These are phyloP conservation scores for Aurifilum marmelostoma DNA, from an alignment of 2,329 filamentous ascomycete species.

Conservation along the genomic window DNA sequence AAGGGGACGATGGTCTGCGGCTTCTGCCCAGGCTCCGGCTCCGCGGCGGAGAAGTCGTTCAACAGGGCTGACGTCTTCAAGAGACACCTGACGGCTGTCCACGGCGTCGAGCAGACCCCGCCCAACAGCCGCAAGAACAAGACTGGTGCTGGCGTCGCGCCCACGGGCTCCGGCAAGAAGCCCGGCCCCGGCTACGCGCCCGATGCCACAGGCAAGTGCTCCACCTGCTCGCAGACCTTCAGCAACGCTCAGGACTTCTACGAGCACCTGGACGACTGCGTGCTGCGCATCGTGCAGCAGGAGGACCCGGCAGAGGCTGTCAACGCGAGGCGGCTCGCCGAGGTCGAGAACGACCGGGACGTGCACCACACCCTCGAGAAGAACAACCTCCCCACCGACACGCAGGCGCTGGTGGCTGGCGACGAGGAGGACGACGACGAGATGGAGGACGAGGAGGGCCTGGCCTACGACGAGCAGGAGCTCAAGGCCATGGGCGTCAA, in stretches of 20 bases:
- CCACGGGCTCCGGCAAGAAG: constrained; percentile 59
- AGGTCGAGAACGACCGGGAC: constrained; percentile 66
- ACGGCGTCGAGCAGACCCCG: constrained; percentile 89
- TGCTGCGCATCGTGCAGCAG: constrained; percentile 71
- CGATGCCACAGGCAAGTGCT: constrained; percentile 91
- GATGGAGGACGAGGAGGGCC: constrained; percentile 61
- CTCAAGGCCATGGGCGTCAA: constrained; percentile 48
- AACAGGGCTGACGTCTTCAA: constrained; percentile 97
- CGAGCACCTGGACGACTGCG: constrained; percentile 86
- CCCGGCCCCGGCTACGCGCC: constrained; percentile 67
- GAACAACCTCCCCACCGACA: constrained; percentile 58
- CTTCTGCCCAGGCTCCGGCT: constrained; percentile 88
- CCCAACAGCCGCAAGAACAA: constrained; percentile 85
- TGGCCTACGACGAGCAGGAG: constrained; percentile 56
- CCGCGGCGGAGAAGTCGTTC: constrained; percentile 90
- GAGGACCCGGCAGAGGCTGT: constrained; percentile 71
- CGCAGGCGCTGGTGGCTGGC: constrained; percentile 37
- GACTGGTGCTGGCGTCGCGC: constrained; percentile 36
- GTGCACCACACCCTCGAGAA: constrained; percentile 66
- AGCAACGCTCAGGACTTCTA: constrained; percentile 96
- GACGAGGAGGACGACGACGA: constrained; percentile 51
- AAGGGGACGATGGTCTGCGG: constrained; percentile 97
- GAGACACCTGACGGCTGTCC: constrained; percentile 85
- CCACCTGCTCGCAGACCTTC: constrained; percentile 89
- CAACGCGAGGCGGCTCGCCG: constrained; percentile 67